Base-by-base conservation (phyloP, 192 early-diverging fungal genomes). In the Gryganskiella cystojenkinii region DNA sequence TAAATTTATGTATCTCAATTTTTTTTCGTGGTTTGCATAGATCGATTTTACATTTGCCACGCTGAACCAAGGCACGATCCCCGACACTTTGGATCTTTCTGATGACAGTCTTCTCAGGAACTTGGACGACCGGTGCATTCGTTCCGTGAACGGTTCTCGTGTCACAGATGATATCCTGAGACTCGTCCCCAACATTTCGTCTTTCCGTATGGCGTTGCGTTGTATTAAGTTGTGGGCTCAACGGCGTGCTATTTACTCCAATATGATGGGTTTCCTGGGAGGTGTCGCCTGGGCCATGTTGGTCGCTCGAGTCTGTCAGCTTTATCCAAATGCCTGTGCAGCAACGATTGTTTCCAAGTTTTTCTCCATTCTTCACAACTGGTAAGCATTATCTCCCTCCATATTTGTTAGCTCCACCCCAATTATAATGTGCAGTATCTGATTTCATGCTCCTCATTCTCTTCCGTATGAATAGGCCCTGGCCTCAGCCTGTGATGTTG, bases 201-300 rank as follows among this genome's bases (percentile, higher is more conserved):
- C 89, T 2, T 99, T 99, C 74, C 86, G 98, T 34, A 90, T 92
- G 52, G 95, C 98, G 3, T 83, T 98, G 33, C 87, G 98, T 27
- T 95, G 93, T 71, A 91, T 99, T 54, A 99, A 99, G 82, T 72
- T 96, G 47, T 99, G 98, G 98, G 98, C 98, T 42, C 96, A 98
- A 78, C 87, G 85, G 30, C 88, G 95, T 20, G 95, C 93, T 0
- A 89, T 99, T 55, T 99, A 97, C 79, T 95, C 95, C 4, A 99
- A 99, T 80, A 92, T 96, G 4, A 90, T 98, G 90, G 98, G 98
- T 25, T 99, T 99, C 76, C 88, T 99, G 83, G 98, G 98, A 58
- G 98, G 98, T 78, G 94, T 99, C 45, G 95, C 96, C 4, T 99
- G 98, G 98, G 96, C 98, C 6, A 98, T 99, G 92, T 82, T 95